Conservation (phyloP, 768 basidiomycete genomes). For the Crucibulum laeve region DNA sequence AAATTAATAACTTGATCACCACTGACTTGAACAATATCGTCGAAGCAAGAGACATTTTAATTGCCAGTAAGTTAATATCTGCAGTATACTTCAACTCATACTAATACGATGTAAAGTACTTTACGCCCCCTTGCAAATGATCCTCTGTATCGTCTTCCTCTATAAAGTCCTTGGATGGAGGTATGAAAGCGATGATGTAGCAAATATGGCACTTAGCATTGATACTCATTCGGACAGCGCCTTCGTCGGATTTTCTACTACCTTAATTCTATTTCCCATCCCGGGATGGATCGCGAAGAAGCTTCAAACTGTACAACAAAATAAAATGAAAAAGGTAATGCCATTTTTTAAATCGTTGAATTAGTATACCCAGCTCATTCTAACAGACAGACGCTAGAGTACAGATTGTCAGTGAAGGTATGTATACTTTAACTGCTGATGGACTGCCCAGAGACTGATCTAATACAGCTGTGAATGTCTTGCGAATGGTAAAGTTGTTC, state of each 20-base stretch:
- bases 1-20: slow-evolving; percentile 74
- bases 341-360: background rate
- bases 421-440: slow-evolving; percentile 11
- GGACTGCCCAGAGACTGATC: background rate
- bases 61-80: background rate
- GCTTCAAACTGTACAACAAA: slow-evolving; percentile 41
- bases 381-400: slow-evolving; percentile 49
- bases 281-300: slow-evolving; percentile 51
- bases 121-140: slow-evolving; percentile 37
- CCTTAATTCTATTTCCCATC: slow-evolving; percentile 48
- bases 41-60: slow-evolving; percentile 31
- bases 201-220: slow-evolving; percentile 32
- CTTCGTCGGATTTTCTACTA: slow-evolving; percentile 51
- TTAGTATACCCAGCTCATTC: background rate
- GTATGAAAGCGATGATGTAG: slow-evolving; percentile 30
- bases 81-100: background rate
- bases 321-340: slow-evolving; percentile 41
- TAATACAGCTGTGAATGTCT: background rate
- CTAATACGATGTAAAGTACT: slow-evolving; percentile 13
- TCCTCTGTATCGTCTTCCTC: slow-evolving; percentile 35
- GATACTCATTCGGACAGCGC: slow-evolving; percentile 43
- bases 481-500: slow-evolving; percentile 71
- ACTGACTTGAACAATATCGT: slow-evolving; percentile 49
- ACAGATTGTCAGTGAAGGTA: slow-evolving; percentile 58
- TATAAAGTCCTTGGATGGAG: slow-evolving; percentile 45